These are phyloP conservation scores for Physocladia obscura DNA, from an alignment of 192 early-diverging fungal species.

Conservation along the genomic window DNA sequence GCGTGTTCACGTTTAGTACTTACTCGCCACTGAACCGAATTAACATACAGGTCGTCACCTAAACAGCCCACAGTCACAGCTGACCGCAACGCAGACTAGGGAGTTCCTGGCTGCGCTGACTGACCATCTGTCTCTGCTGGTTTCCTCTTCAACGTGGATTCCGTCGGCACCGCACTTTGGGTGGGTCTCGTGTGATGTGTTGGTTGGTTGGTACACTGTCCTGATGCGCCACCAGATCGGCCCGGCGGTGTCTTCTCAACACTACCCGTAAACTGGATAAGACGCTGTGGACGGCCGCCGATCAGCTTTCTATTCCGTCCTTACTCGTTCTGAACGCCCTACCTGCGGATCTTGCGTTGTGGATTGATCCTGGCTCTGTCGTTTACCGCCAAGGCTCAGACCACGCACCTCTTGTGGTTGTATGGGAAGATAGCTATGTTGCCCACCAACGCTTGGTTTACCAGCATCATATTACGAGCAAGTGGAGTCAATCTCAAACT, in stretches of 20 bases:
- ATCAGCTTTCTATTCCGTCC: constrained; percentile 1
- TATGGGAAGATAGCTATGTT: constrained; percentile 16
- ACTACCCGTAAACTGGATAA: constrained; percentile 10
- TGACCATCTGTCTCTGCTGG: not conserved
- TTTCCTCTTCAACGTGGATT: constrained; percentile 6
- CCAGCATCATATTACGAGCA: constrained; percentile 11
- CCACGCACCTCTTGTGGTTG: constrained; percentile 10
- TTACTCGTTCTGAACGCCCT: not conserved
- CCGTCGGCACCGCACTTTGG: constrained; percentile 10
- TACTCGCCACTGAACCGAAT: not conserved
- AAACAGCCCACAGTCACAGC: not conserved
- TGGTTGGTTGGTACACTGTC: too few species aligned
- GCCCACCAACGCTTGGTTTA: constrained; percentile 5
- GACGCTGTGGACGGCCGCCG: not conserved
- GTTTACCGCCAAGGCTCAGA: constrained; percentile 11
- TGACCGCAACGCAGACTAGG: not conserved
- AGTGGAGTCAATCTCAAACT: not conserved
- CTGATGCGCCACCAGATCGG: too few species aligned
- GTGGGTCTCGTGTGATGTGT: too few species aligned
- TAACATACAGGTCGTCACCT: constrained; percentile 14
- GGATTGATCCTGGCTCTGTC: constrained; percentile 22
- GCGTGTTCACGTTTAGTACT: not conserved
- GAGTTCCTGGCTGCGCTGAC: not conserved
- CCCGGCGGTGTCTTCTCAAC: constrained; percentile 8
- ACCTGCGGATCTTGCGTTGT: constrained; percentile 7